Evolutionary conservation across 176 grass and related monocot genomes (phyloP).

Genomic region (Poa annua): DNA sequence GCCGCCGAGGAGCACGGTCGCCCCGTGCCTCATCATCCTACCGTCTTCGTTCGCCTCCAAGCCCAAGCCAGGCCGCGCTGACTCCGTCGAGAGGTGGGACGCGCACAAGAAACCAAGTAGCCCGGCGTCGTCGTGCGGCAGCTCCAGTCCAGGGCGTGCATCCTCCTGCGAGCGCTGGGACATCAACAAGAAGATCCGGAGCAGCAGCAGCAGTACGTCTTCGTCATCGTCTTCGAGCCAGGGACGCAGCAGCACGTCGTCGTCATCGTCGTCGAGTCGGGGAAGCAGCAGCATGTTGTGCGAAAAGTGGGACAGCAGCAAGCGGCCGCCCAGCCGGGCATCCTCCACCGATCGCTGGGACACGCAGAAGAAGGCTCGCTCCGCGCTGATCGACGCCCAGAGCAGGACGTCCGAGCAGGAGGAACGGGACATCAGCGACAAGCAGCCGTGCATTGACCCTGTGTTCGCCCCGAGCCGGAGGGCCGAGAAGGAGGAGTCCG

Average conservation of each 20-base stretch:
- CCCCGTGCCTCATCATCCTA: neutral
- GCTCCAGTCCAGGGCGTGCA: too few relatives aligned
- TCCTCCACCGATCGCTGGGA: neutral
- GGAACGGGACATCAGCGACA: neutral
- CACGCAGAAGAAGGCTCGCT: neutral
- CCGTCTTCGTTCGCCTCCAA: neutral
- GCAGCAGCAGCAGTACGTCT: neutral
- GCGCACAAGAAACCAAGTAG: too few relatives aligned
- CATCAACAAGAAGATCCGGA: too few relatives aligned
- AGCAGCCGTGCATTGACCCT: neutral
- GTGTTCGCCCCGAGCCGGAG: neutral
- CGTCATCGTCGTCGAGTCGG: neutral
- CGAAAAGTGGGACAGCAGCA: neutral
- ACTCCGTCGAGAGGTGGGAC: too few relatives aligned
- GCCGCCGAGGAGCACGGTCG: neutral
- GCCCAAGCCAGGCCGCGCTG: neutral
- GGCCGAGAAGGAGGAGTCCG: too few relatives aligned
- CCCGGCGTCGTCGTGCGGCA: too few relatives aligned
- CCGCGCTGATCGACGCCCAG: neutral
- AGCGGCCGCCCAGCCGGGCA: neutral
- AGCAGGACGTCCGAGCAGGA: neutral
- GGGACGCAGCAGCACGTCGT: neutral
- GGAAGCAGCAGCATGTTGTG: neutral
- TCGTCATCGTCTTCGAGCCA: neutral
- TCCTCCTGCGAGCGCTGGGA: too few relatives aligned